Conservation (phyloP, 2,329 filamentous ascomycete genomes). For the Podosphaera fusca region DNA sequence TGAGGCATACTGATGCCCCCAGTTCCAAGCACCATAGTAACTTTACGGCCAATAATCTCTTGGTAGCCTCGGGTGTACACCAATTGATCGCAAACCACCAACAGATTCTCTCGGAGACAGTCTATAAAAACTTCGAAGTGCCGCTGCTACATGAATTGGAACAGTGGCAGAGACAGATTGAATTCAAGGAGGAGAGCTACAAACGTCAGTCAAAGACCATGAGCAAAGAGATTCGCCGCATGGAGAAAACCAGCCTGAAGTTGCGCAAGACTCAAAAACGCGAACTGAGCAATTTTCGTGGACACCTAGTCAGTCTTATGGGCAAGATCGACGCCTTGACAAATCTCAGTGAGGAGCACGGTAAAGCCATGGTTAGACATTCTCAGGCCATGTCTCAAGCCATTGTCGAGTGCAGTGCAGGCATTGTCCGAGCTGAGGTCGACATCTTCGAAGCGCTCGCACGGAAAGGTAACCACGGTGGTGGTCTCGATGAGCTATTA, state of each 20-base stretch:
- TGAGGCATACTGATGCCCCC: slow-evolving; percentile 1
- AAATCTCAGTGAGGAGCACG: slow-evolving; percentile 33
- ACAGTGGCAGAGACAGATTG: slow-evolving; percentile 36
- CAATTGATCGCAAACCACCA: slow-evolving; percentile 47
- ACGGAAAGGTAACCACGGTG: slow-evolving; percentile 43
- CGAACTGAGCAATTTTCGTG: slow-evolving; percentile 37
- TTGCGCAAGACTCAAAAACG: slow-evolving; percentile 33
- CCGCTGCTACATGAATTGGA: slow-evolving; percentile 47
- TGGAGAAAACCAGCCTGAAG: slow-evolving; percentile 42
- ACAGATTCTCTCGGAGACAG: slow-evolving; percentile 44
- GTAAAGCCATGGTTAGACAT: slow-evolving; percentile 34
- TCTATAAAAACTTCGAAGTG: slow-evolving; percentile 45
- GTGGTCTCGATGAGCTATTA: slow-evolving; percentile 40
- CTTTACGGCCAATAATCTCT: slow-evolving; percentile 39
- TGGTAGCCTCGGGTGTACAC: slow-evolving; percentile 40
- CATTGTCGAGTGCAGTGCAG: slow-evolving; percentile 41
- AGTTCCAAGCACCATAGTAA: slow-evolving; percentile 25
- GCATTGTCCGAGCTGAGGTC: slow-evolving; percentile 42
- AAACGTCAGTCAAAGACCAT: slow-evolving; percentile 29
- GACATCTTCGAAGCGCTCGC: slow-evolving; percentile 47
- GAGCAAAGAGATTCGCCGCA: slow-evolving; percentile 34
- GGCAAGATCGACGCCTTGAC: slow-evolving; percentile 38
- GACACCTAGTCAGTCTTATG: slow-evolving; percentile 40
- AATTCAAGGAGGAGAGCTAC: slow-evolving; percentile 40
- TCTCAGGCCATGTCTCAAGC: slow-evolving; percentile 38